These are phyloP conservation scores for Syncephalastrum contaminatum DNA, from an alignment of 371 early-diverging fungal species.

Conservation along the genomic window DNA sequence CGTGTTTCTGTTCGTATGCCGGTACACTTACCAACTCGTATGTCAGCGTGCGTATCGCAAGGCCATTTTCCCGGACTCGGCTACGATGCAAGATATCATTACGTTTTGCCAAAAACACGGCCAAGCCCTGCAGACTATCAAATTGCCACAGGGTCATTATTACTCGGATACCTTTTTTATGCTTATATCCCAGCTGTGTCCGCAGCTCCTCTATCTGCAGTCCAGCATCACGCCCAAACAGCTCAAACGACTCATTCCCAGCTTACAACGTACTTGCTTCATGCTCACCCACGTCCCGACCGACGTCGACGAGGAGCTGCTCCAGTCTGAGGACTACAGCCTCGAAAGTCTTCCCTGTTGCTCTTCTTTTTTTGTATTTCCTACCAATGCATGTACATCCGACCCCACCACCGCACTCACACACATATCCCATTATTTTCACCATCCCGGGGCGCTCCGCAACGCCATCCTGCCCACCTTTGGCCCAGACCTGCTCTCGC, in stretches of 20 bases:
- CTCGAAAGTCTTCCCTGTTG: slow-evolving; percentile 29
- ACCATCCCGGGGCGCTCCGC: slow-evolving; percentile 43
- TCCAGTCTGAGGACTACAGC: slow-evolving; percentile 3
- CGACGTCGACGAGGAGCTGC: background rate
- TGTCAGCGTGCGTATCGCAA: slow-evolving; percentile 33
- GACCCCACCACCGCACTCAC: slow-evolving; percentile 22
- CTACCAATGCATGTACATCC: slow-evolving; percentile 14
- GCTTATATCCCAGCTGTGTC: slow-evolving; percentile 24
- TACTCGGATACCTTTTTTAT: slow-evolving; percentile 28
- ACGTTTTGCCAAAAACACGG: slow-evolving; percentile 39
- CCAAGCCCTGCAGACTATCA: slow-evolving; percentile 30
- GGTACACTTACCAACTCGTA: slow-evolving; percentile 32
- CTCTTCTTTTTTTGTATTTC: slow-evolving; percentile 37
- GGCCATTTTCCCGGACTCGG: slow-evolving; percentile 39
- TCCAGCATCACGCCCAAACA: slow-evolving; percentile 28
- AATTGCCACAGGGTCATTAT: slow-evolving; percentile 29
- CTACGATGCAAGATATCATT: slow-evolving; percentile 21
- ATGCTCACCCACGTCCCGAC: slow-evolving; percentile 36
- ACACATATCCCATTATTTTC: slow-evolving; percentile 43
- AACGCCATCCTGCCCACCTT: slow-evolving; percentile 47
- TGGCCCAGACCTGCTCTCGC: slow-evolving; percentile 37
- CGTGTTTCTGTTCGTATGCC: slow-evolving; percentile 25
- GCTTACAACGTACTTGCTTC: slow-evolving; percentile 19
- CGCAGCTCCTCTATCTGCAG: slow-evolving; percentile 33
- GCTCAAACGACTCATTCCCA: slow-evolving; percentile 12